A percentile compares a stretch with the other conserved stretches of the same genome.
phyloP scores from a whole-genome alignment of 768 basidiomycete species.

The Boletus insuetus region DNA sequence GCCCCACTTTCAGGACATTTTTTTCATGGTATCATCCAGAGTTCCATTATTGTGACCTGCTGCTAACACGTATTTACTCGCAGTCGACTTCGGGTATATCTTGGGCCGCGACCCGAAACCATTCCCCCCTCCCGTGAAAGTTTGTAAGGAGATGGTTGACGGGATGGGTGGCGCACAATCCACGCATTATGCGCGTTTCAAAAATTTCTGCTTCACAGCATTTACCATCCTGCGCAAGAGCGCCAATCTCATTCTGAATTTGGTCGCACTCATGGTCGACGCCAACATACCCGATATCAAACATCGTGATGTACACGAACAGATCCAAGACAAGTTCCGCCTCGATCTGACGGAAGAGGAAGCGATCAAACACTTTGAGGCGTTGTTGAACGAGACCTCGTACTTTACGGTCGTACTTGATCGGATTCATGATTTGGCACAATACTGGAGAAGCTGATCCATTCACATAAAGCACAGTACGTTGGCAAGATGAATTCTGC shows the following conservation, averaged over 20 bases:
- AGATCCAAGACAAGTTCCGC: conserved; percentile 96
- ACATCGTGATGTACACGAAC: conserved; percentile 79
- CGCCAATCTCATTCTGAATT: conserved; percentile 93
- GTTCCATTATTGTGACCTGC: background rate
- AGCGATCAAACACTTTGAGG: conserved; percentile 96
- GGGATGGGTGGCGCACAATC: conserved; percentile 98
- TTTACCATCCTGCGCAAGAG: conserved; percentile 95
- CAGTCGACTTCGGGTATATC: conserved; percentile 99
- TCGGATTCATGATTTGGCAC: conserved; percentile 87
- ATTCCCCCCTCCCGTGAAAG: conserved; percentile 96
- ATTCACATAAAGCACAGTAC: background rate
- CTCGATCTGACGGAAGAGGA: conserved; percentile 94
- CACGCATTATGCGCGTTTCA: conserved; percentile 94
- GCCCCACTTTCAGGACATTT: conserved; percentile 63
- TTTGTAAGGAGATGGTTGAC: conserved; percentile 99
- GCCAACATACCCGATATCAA: conserved; percentile 98
- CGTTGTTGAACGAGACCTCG: conserved; percentile 88
- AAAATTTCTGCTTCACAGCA: conserved; percentile 95
- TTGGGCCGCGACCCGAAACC: conserved; percentile 97
- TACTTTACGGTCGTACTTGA: conserved; percentile 93
- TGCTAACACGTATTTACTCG: conserved; percentile 7
- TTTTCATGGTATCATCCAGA: conserved; percentile 78
- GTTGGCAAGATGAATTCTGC: background rate
- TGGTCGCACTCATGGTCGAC: conserved; percentile 96
- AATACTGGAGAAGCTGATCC: conserved; percentile 77